These are phyloP conservation scores for Margaritispora aquatica DNA, from an alignment of 495 filamentous ascomycete species.

Conservation along the genomic window DNA sequence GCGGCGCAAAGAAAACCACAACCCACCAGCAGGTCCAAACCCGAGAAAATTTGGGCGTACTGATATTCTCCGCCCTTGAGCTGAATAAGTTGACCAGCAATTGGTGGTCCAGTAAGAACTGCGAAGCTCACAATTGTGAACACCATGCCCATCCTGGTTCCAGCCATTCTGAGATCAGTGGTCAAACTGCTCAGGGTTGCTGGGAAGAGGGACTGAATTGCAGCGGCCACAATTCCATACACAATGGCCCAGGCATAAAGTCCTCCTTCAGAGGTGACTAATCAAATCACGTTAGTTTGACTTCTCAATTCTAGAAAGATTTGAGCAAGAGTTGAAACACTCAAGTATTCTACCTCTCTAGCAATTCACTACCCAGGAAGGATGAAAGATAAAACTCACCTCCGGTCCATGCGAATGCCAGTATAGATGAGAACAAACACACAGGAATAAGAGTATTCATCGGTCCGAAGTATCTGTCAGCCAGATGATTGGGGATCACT, in stretches of 20 bases:
- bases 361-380: no score
- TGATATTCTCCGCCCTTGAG: conserved; percentile 43
- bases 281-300: no score
- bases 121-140: conserved; percentile 72
- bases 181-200: conserved; percentile 53
- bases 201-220: conserved; percentile 64
- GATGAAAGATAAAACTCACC: no score
- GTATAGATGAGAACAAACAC: conserved; percentile 40
- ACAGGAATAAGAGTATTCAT: conserved; percentile 56
- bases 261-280: conserved; percentile 37
- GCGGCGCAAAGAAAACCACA: conserved; percentile 39
- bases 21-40: conserved; percentile 31
- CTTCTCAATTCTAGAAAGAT: no score
- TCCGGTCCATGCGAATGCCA: conserved; percentile 58
- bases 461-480: conserved; percentile 55
- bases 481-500: conserved; percentile 50
- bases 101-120: conserved; percentile 65
- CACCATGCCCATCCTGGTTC: conserved; percentile 73
- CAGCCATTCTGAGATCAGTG: conserved; percentile 59
- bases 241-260: conserved; percentile 56
- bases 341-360: no score
- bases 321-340: no score
- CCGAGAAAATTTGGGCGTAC: conserved; percentile 55
- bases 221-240: conserved; percentile 56
- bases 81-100: conserved; percentile 59